A percentile compares a stretch with the other conserved stretches of the same genome.
Conservation (phyloP, 768 basidiomycete species). For the Holtermannia corniformis region DNA sequence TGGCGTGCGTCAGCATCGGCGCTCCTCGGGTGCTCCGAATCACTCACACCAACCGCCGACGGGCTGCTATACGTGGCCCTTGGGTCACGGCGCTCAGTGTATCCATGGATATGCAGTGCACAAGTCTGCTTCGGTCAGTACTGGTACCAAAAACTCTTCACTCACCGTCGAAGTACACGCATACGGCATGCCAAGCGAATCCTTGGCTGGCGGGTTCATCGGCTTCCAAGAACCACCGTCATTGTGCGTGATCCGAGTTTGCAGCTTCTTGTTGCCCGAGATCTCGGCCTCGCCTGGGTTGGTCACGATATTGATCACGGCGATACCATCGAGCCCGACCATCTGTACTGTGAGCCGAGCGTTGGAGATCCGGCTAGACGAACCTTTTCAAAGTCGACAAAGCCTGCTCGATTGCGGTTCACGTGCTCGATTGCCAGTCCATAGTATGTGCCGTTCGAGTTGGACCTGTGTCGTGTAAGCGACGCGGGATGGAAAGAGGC, state of each 20-base stretch:
- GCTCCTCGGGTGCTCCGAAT: neutral
- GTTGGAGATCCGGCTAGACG: neutral
- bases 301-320: slow-evolving; percentile 77
- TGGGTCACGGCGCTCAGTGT: slow-evolving; percentile 82
- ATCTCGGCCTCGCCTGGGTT: slow-evolving; percentile 68
- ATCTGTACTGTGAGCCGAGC: slow-evolving; percentile 44
- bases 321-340: slow-evolving; percentile 89
- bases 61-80: slow-evolving; percentile 90
- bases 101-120: slow-evolving; percentile 83
- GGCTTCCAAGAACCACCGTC: slow-evolving; percentile 89
- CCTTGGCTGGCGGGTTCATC: slow-evolving; percentile 59
- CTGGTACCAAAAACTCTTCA: neutral
- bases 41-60: slow-evolving; percentile 59
- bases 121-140: slow-evolving; percentile 54
- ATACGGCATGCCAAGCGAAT: slow-evolving; percentile 67
- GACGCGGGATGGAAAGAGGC: neutral
- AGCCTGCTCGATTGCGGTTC: slow-evolving; percentile 79
- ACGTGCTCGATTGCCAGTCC: slow-evolving; percentile 75
- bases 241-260: slow-evolving; percentile 88
- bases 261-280: slow-evolving; percentile 62
- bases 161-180: slow-evolving; percentile 60
- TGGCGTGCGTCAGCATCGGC: neutral
- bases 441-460: slow-evolving; percentile 97
- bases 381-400: slow-evolving; percentile 87
- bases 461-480: slow-evolving; percentile 62